Percentiles rank a stretch among this genome's conserved stretches.
These are phyloP conservation scores for Blastocystis sp. DNA, from an alignment of 352 stramenopile genomes.

Conservation along the genomic window DNA sequence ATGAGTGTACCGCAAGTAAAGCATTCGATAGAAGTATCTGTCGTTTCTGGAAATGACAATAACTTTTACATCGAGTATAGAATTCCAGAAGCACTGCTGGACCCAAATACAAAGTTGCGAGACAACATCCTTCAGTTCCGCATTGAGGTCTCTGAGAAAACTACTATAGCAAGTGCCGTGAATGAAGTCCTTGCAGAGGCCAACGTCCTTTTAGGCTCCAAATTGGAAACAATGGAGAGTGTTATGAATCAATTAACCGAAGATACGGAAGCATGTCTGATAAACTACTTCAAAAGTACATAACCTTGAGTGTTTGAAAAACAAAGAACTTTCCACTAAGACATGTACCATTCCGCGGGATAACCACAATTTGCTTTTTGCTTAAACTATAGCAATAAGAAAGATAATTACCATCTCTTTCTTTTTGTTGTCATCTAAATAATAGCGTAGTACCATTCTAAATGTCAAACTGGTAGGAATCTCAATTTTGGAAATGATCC, in stretches of 20 bases:
- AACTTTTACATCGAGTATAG: conserved; percentile 10
- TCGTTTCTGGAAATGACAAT: not conserved
- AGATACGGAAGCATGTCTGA: conserved; percentile 5
- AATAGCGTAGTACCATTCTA: not conserved
- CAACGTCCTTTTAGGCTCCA: not conserved
- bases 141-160: not conserved
- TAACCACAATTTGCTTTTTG: not conserved
- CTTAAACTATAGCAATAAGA: not conserved
- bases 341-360: too few relatives aligned
- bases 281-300: conserved; percentile 5
- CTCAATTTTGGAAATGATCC: not conserved
- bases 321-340: too few relatives aligned
- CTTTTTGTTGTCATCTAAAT: not conserved
- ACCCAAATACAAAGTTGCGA: not conserved
- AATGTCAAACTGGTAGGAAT: conserved; percentile 11
- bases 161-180: not conserved
- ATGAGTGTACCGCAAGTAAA: not conserved
- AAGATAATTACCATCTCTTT: not conserved
- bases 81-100: conserved; percentile 23
- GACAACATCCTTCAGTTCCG: conserved; percentile 47
- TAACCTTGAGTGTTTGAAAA: too few relatives aligned
- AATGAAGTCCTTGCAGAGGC: conserved; percentile 12
- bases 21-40: not conserved
- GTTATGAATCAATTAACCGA: not conserved
- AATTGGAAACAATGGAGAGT: not conserved